Conservation (phyloP, 2,329 filamentous ascomycete genomes). For the Davidsoniella eucalypti region DNA sequence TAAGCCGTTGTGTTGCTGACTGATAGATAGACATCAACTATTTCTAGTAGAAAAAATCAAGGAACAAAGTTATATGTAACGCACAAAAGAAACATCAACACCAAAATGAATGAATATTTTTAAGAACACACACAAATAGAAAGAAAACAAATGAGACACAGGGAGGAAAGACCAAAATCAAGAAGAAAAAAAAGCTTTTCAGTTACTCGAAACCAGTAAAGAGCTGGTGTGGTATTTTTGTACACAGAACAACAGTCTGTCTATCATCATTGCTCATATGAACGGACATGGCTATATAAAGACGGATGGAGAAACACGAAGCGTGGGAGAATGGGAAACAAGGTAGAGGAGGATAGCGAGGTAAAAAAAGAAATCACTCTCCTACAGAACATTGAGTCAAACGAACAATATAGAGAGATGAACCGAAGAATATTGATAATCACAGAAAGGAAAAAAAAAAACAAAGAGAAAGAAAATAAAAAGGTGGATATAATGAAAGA, state of each 20-base stretch:
- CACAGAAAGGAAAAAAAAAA: background rate
- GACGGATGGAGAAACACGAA: background rate
- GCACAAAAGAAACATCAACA: too few relatives aligned
- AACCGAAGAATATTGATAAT: background rate
- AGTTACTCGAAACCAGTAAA: too few relatives aligned
- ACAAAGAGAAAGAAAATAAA: background rate
- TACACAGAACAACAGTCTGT: slow-evolving; percentile 4
- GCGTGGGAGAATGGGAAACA: background rate
- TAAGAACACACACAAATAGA: too few relatives aligned
- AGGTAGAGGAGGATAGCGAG: background rate
- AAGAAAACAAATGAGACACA: too few relatives aligned
- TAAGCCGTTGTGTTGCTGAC: too few relatives aligned
- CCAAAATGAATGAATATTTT: too few relatives aligned
- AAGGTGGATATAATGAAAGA: slow-evolving; percentile 1
- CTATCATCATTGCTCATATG: slow-evolving; percentile 8
- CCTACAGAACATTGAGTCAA: background rate
- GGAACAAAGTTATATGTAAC: too few relatives aligned
- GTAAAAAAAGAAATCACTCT: background rate
- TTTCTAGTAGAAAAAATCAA: too few relatives aligned
- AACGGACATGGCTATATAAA: slow-evolving; percentile 4
- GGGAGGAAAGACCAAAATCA: too few relatives aligned
- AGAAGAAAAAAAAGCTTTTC: background rate
- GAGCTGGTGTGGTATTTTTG: slow-evolving; percentile 1
- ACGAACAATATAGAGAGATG: background rate
- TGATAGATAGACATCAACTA: too few relatives aligned